Percentiles rank a stretch among this genome's conserved stretches.
These are phyloP conservation scores for Moniliophthora roreri DNA, from an alignment of 1,284 basidiomycete genomes.

Conservation along the genomic window DNA sequence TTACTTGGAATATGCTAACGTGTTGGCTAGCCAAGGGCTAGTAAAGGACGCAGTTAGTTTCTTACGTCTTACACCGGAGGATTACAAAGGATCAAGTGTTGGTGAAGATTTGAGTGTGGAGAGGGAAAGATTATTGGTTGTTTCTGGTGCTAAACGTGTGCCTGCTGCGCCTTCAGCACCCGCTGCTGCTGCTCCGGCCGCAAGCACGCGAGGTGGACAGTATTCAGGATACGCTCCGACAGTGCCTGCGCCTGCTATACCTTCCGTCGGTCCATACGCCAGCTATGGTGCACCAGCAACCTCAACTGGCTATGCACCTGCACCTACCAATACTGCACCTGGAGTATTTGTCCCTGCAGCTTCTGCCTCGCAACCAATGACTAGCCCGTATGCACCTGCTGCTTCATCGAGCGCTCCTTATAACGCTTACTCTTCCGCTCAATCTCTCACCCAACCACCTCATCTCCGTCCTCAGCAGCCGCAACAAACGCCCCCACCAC, in stretches of 20 bases:
- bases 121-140: slow-evolving; percentile 59
- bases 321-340: background rate
- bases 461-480: slow-evolving; percentile 31
- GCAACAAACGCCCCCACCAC: slow-evolving; percentile 15
- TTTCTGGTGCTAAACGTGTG: slow-evolving; percentile 36
- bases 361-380: slow-evolving; percentile 21
- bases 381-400: slow-evolving; percentile 13
- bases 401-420: slow-evolving; percentile 8
- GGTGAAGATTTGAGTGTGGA: slow-evolving; percentile 55
- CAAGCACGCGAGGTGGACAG: slow-evolving; percentile 7
- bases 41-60: slow-evolving; percentile 82
- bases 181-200: slow-evolving; percentile 15
- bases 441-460: slow-evolving; percentile 36
- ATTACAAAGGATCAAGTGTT: slow-evolving; percentile 67
- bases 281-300: slow-evolving; percentile 17
- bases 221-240: slow-evolving; percentile 14
- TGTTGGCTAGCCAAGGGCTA: slow-evolving; percentile 89
- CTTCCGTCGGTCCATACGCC: slow-evolving; percentile 20
- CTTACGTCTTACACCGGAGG: slow-evolving; percentile 77
- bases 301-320: background rate
- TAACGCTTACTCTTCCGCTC: slow-evolving; percentile 20
- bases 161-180: slow-evolving; percentile 27
- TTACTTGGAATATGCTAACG: slow-evolving; percentile 94
- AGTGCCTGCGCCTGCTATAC: slow-evolving; percentile 10
- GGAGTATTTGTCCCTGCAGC: slow-evolving; percentile 12